Evolutionary conservation across 2,329 filamentous ascomycete genomes (phyloP), one percentile per base, ranked within the genome.

Genomic region (Aureobasidium subglaciale): DNA sequence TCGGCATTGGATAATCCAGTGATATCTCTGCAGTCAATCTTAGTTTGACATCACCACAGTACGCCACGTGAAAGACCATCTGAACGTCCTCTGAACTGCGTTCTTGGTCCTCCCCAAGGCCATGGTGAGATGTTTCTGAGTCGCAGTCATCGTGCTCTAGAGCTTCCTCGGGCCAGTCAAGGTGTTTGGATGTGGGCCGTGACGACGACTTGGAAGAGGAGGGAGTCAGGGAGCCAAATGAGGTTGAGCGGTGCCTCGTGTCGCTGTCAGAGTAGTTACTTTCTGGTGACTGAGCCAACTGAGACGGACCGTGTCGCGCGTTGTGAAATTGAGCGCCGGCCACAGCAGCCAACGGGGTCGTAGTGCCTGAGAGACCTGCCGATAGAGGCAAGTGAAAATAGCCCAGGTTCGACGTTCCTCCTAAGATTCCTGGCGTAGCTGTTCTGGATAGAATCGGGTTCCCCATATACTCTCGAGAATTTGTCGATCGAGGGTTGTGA

Each of bases 1-100:
- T 95, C 37, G 91, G 91, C 89, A 97, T 97, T 1, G 93, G 93
- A 69, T 99, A 99, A 71, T 99, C 93, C 30, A 99, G 84, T 29
- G 97, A 77, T 38, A 99, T 96, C 71, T 97, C 91, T 0, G 93
- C 91, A 22, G 93, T 97, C 48, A 99, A 78, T 59, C 90, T 89
- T 56, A 99, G 80, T 62, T 85, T 85, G 57, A 99, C 80, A 66
- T 96, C 87, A 29, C 93, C 93, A 2, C 86, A 82, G 71, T 99
- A 99, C 56, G 84, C 85, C 58, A 95, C 91, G 61, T 91, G 86
- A 65, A 95, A 92, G 5, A 97, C 87, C 46, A 95, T 87, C 70
- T 99, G 93, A 53, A 96, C 79, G 66, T 99, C 93, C 61, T 96
- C 90, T 2, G 88, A 81, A 24, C 85, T 82, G 4, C 84, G 86